Evolutionary conservation across 2,329 filamentous ascomycete genomes (phyloP).

Genomic region (Lecanosticta acicola): DNA sequence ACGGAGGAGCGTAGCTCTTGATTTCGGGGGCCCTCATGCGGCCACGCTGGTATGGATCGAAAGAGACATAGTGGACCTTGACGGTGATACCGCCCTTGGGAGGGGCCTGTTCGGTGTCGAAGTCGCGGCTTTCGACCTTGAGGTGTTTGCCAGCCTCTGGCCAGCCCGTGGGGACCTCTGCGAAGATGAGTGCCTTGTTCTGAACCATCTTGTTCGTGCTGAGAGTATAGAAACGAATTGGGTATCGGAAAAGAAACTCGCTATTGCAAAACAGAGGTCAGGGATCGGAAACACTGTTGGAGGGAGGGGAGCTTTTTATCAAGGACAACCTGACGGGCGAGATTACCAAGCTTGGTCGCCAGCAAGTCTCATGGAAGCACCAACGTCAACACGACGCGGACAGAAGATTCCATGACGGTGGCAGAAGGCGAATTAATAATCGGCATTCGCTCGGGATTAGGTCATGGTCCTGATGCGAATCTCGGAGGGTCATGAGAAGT

Average conservation of each 20-base stretch:
- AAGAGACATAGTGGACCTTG: constrained; percentile 67
- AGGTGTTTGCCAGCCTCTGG: constrained; percentile 69
- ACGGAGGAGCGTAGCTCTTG: constrained; percentile 67
- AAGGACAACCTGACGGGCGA: not conserved
- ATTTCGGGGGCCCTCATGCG: constrained; percentile 61
- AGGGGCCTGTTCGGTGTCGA: constrained; percentile 60
- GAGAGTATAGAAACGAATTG: not conserved
- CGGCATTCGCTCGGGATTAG: constrained; percentile 7
- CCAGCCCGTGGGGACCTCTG: constrained; percentile 58
- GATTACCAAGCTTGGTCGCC: not conserved
- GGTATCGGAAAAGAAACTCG: not conserved
- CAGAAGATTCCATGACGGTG: not conserved
- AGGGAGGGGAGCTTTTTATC: not conserved
- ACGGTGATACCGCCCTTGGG: constrained; percentile 61
- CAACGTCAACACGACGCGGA: not conserved
- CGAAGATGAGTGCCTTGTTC: constrained; percentile 75
- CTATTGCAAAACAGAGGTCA: not conserved
- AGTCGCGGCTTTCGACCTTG: constrained; percentile 57
- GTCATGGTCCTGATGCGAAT: constrained; percentile 4
- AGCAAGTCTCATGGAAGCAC: not conserved
- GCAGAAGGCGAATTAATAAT: not conserved
- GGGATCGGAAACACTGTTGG: too few relatives aligned
- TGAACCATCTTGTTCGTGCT: constrained; percentile 42
- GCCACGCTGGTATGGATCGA: constrained; percentile 80
- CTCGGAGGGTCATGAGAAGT: constrained; percentile 5